Evolutionary conservation across 2,329 filamentous ascomycete species (phyloP), one percentile per base, ranked within the genome.

Genomic region (Epichloe gansuensis): DNA sequence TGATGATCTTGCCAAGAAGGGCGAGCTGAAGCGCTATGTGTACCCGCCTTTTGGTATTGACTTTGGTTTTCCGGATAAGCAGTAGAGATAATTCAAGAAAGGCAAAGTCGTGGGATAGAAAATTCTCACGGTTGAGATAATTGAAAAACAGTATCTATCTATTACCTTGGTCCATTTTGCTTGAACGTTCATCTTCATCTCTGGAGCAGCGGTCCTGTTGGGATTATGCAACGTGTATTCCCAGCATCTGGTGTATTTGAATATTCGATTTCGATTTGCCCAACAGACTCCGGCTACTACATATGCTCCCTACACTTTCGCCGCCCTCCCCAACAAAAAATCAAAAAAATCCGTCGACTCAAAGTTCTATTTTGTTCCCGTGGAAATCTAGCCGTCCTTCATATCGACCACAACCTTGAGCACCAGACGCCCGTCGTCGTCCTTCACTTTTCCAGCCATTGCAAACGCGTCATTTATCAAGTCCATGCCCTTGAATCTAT

Each of bases 51-150:
- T 86, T 61, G 81, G 81, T 3, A 68, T 85, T 48, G 74, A 83
- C 61, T 83, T 88, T 65, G 83, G 83, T 2, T 87, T 87, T 71
- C 83, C 82, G n/a, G 84, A 87, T 64, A 84, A 84, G 75, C 62
- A 57, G 48, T 64, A 59, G 44, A 15, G 5, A 21, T 9, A 5
- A 9, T 45, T 17, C 17, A 5, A 45, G 21, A 13, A 4, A 13
- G 17, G 21, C 13, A 31, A 13, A 3, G 31, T 28, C 6, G 23
- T 13, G 17, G 5, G 4, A 7, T 6, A 11, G 13, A 17, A 11
- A 45, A 43, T 4, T 13, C 9, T 13, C 9, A 5, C 5, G 41
- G n/a, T 12, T 9, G 15, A 8, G 8, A 43, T 17, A 23, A 9
- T 15, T 3, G 7, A 17, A 11, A 11, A 23, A 43, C 37, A 39